phyloP scores from a whole-genome alignment of 2,329 filamentous ascomycete genomes.

The Epichloe coenophiala region DNA sequence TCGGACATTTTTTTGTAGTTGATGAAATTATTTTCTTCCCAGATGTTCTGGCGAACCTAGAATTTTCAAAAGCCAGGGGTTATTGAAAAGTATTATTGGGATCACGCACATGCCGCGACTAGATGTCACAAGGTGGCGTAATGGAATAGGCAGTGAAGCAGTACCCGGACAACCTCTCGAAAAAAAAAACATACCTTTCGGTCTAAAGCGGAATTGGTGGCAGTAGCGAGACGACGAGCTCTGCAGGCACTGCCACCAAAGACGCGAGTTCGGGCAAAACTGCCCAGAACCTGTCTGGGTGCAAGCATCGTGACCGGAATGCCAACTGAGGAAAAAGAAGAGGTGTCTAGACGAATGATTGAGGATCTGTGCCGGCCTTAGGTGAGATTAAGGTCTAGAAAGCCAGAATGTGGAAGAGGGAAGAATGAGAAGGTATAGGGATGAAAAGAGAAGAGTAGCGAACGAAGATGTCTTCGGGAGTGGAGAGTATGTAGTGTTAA shows the following conservation, averaged over 20 bases:
- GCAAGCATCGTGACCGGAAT: conserved; percentile 45
- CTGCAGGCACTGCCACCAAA: conserved; percentile 42
- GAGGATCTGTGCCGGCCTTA: conserved; percentile 11
- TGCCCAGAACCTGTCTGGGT: conserved; percentile 56
- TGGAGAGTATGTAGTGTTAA: conserved; percentile 14
- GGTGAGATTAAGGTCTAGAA: conserved; percentile 6
- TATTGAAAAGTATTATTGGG: neutral
- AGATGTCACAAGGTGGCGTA: neutral
- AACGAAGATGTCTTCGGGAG: conserved; percentile 7
- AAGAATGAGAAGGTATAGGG: conserved; percentile 4
- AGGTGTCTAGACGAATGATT: conserved; percentile 12
- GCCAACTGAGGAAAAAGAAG: conserved; percentile 21
- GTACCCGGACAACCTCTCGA: neutral
- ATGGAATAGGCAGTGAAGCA: neutral
- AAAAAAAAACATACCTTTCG: conserved; percentile 52
- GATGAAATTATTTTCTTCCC: conserved; percentile 93
- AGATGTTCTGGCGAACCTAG: conserved; percentile 85
- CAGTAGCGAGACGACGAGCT: conserved; percentile 67
- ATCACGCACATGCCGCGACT: neutral
- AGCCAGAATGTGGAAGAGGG: conserved; percentile 3
- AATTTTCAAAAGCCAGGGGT: neutral
- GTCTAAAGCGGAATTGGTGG: conserved; percentile 73
- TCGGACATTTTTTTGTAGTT: conserved; percentile 99
- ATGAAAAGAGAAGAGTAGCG: conserved; percentile 10
- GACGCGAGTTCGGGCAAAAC: conserved; percentile 47